Percentiles rank a stretch among this genome's conserved stretches.
Conservation (phyloP, 2,329 filamentous ascomycete species). For the Metarhizium guizhouense region DNA sequence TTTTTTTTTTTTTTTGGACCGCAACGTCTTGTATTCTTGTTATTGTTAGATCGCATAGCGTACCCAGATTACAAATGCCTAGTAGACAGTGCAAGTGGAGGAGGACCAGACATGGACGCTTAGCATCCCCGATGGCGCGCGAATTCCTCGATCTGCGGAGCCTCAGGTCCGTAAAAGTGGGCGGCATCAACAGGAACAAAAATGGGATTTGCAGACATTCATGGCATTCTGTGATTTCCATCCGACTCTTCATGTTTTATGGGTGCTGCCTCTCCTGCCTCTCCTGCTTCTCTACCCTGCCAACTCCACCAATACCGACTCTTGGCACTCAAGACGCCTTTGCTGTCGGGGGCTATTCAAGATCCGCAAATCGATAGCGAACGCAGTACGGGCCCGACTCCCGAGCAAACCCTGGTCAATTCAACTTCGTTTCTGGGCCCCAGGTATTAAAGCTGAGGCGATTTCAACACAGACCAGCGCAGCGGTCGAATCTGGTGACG, state of each 20-base stretch:
- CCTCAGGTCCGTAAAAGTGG: slow-evolving; percentile 1
- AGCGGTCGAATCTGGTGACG: no score
- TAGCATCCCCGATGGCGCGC: background rate
- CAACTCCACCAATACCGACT: background rate
- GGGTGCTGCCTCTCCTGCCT: background rate
- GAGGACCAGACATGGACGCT: background rate
- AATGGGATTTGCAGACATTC: background rate
- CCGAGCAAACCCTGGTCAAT: no score
- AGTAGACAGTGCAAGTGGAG: background rate
- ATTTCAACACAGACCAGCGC: no score
- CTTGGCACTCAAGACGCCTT: background rate
- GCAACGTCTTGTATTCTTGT: no score
- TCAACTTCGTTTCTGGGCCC: no score
- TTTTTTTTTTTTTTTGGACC: no score
- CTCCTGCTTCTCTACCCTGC: background rate
- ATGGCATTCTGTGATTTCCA: background rate
- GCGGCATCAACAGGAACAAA: background rate
- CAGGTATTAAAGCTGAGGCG: no score
- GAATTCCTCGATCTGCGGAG: slow-evolving; percentile 3
- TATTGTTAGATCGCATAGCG: no score
- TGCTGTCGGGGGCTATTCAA: no score
- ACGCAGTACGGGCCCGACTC: no score
- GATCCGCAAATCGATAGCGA: no score
- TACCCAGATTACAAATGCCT: background rate
- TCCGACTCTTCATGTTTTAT: background rate